Percentiles rank a stretch among this genome's conserved stretches.
Conservation (phyloP, 768 basidiomycete genomes). For the Sarcomyxa edulis region DNA sequence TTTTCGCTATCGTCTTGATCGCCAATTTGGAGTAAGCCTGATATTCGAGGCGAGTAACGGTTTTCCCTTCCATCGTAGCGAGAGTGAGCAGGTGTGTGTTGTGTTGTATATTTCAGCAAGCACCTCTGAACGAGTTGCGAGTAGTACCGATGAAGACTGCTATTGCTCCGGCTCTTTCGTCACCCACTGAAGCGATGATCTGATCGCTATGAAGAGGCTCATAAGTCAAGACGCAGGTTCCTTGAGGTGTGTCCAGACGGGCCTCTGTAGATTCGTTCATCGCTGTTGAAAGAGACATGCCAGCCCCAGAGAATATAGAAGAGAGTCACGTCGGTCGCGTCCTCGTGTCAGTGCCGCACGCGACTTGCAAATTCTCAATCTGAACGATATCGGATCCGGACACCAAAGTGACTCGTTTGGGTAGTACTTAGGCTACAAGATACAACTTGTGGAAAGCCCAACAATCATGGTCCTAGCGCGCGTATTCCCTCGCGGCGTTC, state of each 20-base stretch:
- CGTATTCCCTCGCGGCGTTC: no score
- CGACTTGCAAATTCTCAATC: no score
- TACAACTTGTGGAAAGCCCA: no score
- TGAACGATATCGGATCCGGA: no score
- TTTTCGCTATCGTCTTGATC: slow-evolving; percentile 67
- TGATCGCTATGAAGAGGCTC: slow-evolving; percentile 46
- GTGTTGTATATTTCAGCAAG: neutral
- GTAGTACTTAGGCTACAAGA: no score
- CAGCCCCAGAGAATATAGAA: no score
- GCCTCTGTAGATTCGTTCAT: slow-evolving; percentile 47
- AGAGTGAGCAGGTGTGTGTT: neutral
- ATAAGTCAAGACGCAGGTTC: slow-evolving; percentile 56
- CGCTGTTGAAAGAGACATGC: no score
- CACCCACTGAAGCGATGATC: slow-evolving; percentile 58
- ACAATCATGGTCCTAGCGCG: no score
- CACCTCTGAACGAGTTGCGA: slow-evolving; percentile 81
- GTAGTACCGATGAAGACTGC: slow-evolving; percentile 80
- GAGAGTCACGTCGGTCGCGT: no score
- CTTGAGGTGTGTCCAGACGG: slow-evolving; percentile 35
- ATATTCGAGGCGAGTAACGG: slow-evolving; percentile 71
- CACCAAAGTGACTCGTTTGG: no score
- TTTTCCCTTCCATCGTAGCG: slow-evolving; percentile 52
- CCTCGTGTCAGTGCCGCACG: no score
- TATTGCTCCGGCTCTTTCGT: slow-evolving; percentile 65
- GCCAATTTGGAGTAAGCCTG: slow-evolving; percentile 80